Evolutionary conservation across 768 basidiomycete genomes (phyloP).

Genomic region (Rhodotorula taiwanensis): DNA sequence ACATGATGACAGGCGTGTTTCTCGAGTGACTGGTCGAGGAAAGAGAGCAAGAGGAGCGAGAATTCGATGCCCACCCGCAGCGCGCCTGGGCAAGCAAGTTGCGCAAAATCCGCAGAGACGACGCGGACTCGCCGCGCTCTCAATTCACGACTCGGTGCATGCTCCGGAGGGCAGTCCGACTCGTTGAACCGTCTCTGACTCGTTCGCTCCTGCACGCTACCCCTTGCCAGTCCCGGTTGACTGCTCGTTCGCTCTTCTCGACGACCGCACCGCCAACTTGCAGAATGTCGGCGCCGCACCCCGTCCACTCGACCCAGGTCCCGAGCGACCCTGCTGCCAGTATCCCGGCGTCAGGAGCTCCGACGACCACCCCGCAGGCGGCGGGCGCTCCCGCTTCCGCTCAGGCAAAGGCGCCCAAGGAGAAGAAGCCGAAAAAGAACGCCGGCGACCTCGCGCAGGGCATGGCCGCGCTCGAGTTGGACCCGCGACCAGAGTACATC

Average conservation of each 20-base stretch:
- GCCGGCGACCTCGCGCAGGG: conserved; percentile 36
- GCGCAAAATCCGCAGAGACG: too few species aligned
- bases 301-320: conserved; percentile 42
- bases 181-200: neutral
- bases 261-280: neutral
- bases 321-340: conserved; percentile 39
- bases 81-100: too few species aligned
- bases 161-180: conserved; percentile 15
- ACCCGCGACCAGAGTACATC: conserved; percentile 75
- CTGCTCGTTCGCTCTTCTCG: neutral
- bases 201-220: neutral
- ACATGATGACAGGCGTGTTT: neutral
- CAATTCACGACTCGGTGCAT: conserved; percentile 2
- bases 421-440: conserved; percentile 41
- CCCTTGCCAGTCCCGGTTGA: neutral
- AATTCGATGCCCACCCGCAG: too few species aligned
- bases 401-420: conserved; percentile 38
- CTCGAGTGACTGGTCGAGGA: too few species aligned
- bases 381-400: too few species aligned
- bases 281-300: conserved; percentile 42
- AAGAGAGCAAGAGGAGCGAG: too few species aligned
- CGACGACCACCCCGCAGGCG: neutral
- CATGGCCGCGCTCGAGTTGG: conserved; percentile 36
- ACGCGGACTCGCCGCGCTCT: too few species aligned
- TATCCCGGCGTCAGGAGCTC: neutral